Conservation (phyloP, 176 grass and related monocot species). For the Oryza australiensis region DNA sequence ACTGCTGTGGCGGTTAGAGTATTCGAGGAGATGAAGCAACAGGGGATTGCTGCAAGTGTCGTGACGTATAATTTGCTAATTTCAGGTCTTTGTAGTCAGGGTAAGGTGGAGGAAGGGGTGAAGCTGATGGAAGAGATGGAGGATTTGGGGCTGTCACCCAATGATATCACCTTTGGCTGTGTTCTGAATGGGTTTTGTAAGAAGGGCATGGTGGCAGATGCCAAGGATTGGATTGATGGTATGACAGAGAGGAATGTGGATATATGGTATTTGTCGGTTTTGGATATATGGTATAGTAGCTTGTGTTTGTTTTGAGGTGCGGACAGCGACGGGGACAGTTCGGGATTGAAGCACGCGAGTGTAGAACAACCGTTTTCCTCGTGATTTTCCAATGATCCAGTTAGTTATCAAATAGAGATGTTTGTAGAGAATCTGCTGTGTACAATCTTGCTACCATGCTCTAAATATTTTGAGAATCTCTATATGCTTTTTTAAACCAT, state of each 20-base stretch:
- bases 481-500: too few species aligned
- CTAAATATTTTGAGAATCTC: too few species aligned
- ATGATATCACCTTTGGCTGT: slow-evolving; percentile 49
- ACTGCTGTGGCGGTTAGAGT: slow-evolving; percentile 55
- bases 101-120: slow-evolving; percentile 57
- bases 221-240: slow-evolving; percentile 54
- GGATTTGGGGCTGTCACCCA: slow-evolving; percentile 40
- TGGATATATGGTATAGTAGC: not conserved
- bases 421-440: too few species aligned
- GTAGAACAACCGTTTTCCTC: too few species aligned
- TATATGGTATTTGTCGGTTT: not conserved
- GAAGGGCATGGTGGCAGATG: slow-evolving; percentile 67
- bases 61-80: slow-evolving; percentile 65
- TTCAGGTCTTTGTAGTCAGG: slow-evolving; percentile 50
- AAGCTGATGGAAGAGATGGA: slow-evolving; percentile 70
- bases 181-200: slow-evolving; percentile 84
- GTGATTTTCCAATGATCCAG: too few species aligned
- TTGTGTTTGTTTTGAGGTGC: slow-evolving; percentile 38
- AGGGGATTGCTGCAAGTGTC: slow-evolving; percentile 43
- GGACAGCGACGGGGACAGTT: slow-evolving; percentile 35
- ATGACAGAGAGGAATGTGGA: slow-evolving; percentile 43
- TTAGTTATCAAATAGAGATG: too few species aligned
- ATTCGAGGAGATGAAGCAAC: slow-evolving; percentile 79
- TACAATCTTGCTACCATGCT: too few species aligned
- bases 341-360: slow-evolving; percentile 31